Evolutionary conservation across 2,329 filamentous ascomycete genomes (phyloP).

Genomic region (Venturia pyrina): DNA sequence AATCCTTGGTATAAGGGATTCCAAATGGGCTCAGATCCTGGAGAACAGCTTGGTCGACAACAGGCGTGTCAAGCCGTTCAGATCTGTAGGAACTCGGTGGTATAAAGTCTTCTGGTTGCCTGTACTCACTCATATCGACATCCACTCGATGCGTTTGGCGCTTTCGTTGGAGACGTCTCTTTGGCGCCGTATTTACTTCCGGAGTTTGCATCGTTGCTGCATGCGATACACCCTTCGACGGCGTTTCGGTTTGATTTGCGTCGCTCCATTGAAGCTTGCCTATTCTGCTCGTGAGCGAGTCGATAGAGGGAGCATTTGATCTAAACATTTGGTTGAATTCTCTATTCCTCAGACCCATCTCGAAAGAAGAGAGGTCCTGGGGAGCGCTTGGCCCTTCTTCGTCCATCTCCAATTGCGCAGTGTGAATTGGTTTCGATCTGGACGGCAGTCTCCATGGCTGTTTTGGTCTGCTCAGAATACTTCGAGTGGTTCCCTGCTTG

Average conservation of each 20-base stretch:
- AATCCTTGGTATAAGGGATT: conserved; percentile 41
- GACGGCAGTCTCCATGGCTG: neutral
- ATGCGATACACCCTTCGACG: neutral
- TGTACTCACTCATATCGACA: conserved; percentile 33
- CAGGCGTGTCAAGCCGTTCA: neutral
- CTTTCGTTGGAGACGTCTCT: conserved; percentile 2
- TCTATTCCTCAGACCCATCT: neutral
- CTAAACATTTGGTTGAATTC: neutral
- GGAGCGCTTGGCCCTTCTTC: neutral
- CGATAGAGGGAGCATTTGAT: neutral
- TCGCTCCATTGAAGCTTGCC: neutral
- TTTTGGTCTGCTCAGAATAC: neutral
- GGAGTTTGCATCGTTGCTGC: neutral
- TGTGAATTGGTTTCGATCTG: neutral
- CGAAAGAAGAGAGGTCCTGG: neutral
- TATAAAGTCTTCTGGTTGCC: conserved; percentile 29
- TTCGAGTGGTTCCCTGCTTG: neutral
- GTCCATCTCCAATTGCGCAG: neutral
- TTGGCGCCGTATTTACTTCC: neutral
- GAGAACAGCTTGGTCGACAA: conserved; percentile 19
- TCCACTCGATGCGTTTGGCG: conserved; percentile 27
- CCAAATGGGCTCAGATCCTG: conserved; percentile 40
- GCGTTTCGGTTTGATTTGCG: neutral
- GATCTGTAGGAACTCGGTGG: conserved; percentile 4
- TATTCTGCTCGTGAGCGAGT: neutral